Base-by-base conservation (phyloP, 73 alveolate genomes). In the Breviolum minutum region DNA sequence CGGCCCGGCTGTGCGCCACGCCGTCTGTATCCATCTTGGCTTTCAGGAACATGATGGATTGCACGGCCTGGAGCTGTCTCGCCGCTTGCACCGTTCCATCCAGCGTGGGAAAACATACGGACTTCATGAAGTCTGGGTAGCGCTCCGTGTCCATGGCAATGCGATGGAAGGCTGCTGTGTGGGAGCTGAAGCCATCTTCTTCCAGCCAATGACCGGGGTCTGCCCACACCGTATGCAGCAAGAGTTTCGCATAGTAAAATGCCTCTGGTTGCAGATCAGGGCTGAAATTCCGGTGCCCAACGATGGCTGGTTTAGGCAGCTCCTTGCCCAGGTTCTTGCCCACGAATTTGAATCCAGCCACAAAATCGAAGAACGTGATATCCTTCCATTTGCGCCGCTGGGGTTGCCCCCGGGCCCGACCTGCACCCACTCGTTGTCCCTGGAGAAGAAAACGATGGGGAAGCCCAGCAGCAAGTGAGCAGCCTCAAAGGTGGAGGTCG, bases 1-100 rank as follows among this genome's bases (percentile, higher is more conserved):
- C 86, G 0, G 63, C 86, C 8, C 86, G 86, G 86, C 86, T n/a
- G 48, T 83, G 74, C 48, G 74, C 73, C 60, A 8, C 27, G 73
- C 48, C 48, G 40, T 22, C 92, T 7, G 74, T 26, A 1, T 29
- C 48, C 95, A 87, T n/a, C 32, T n/a, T 40, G 8, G 83, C 82
- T 68, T 87, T 87, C n/a, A 87, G 62, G 68, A 27, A 87, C 83
- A 87, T 27, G 63, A n/a, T n/a, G 68, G 83, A 24, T 26, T 87
- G 95, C 26, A 63, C 82, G 17, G 69, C 82, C 69, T 63, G 83
- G 63, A 87, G 83, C 69, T 87, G 29, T 54, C 95, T 40, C 26
- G 95, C 95, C 40, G 95, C 95, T 27, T 64, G 26, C 69, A 87
- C 95, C 66, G 95, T 64, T n/a, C 95, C 95, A 61, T 87, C 83